Evolutionary conservation across 2,329 filamentous ascomycete genomes (phyloP).

Genomic region (Lachnellula arida): DNA sequence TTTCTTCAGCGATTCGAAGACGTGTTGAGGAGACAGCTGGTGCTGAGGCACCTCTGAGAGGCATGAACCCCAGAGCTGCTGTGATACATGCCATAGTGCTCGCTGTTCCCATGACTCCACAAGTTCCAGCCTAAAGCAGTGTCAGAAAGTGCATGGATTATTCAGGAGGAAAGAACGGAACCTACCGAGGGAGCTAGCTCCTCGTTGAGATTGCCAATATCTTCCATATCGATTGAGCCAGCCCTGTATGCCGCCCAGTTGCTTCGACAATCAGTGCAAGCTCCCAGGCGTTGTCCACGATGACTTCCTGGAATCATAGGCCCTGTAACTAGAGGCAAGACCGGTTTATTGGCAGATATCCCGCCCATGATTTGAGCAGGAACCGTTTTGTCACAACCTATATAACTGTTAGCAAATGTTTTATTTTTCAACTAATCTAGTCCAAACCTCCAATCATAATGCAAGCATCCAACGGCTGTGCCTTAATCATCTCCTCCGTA

Average conservation of each 20-base stretch:
- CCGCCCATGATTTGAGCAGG: slow-evolving; percentile 73
- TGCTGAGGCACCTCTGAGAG: slow-evolving; percentile 46
- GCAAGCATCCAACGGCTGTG: slow-evolving; percentile 65
- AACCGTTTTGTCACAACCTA: slow-evolving; percentile 70
- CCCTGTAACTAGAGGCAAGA: slow-evolving; percentile 64
- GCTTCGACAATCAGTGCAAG: slow-evolving; percentile 70
- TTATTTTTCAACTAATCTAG: too few species aligned
- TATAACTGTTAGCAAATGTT: background rate
- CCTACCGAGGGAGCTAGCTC: slow-evolving; percentile 66
- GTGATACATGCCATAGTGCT: slow-evolving; percentile 53
- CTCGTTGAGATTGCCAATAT: slow-evolving; percentile 65
- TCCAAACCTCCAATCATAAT: slow-evolving; percentile 60
- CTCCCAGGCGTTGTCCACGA: slow-evolving; percentile 59
- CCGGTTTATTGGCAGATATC: slow-evolving; percentile 68
- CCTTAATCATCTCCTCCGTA: slow-evolving; percentile 72
- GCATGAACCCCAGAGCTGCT: slow-evolving; percentile 49
- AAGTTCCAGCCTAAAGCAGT: slow-evolving; percentile 38
- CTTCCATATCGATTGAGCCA: slow-evolving; percentile 63
- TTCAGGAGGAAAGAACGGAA: background rate
- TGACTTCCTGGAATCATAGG: slow-evolving; percentile 73
- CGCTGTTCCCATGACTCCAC: slow-evolving; percentile 54
- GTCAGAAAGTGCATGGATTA: too few species aligned
- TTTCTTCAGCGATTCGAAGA: slow-evolving; percentile 49
- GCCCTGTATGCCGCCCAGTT: slow-evolving; percentile 69
- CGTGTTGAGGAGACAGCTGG: slow-evolving; percentile 45